phyloP scores from a whole-genome alignment of 768 basidiomycete species.

The Mrakia frigida region DNA sequence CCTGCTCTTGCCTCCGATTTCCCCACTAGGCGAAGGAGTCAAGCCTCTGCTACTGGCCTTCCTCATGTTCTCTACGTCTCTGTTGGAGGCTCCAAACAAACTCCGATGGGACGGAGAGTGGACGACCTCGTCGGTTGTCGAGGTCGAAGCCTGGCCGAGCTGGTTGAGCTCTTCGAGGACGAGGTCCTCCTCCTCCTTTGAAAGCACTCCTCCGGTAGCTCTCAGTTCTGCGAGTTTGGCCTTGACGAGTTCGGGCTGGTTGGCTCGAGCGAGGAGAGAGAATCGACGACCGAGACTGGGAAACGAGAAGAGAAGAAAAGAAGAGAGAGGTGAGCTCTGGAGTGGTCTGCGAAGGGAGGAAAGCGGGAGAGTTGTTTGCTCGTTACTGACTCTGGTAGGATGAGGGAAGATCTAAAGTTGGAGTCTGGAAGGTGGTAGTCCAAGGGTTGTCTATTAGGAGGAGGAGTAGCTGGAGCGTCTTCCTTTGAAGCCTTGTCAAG shows the following conservation, averaged over 20 bases:
- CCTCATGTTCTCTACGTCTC: conserved; percentile 4
- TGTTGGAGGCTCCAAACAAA: conserved; percentile 23
- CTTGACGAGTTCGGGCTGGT: conserved; percentile 6
- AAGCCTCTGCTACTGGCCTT: conserved; percentile 11
- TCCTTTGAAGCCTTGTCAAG: conserved; percentile 1
- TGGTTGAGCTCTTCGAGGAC: conserved; percentile 25
- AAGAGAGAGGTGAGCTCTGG: neutral
- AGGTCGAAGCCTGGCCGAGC: neutral
- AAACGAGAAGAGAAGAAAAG: neutral
- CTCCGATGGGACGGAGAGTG: conserved; percentile 3
- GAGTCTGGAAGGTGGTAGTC: neutral
- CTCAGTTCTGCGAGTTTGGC: conserved; percentile 20
- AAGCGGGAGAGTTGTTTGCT: neutral
- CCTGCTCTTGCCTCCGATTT: neutral
- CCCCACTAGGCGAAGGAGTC: neutral
- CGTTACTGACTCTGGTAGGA: conserved; percentile 22
- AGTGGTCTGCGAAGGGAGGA: neutral
- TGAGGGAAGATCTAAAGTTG: conserved; percentile 14
- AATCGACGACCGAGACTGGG: conserved; percentile 24
- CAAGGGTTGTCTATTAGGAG: neutral
- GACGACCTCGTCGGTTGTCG: neutral
- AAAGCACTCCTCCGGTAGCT: neutral
- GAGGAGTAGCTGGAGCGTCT: neutral
- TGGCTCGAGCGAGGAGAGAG: conserved; percentile 20
- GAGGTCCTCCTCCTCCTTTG: conserved; percentile 28